Conservation (phyloP, 1,284 basidiomycete species). For the Austropuccinia psidii region DNA sequence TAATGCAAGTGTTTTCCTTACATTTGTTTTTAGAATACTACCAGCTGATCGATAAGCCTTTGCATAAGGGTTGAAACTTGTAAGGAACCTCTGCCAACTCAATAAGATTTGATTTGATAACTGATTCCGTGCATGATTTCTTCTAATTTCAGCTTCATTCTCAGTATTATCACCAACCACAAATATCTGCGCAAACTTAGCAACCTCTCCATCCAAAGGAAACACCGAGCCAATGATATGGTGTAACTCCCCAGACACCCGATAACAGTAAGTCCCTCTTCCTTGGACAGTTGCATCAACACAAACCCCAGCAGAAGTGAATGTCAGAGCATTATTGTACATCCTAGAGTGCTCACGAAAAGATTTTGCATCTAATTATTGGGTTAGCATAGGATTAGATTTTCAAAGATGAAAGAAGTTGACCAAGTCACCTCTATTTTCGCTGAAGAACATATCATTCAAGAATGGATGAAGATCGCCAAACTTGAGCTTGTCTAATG, state of each 20-base stretch:
- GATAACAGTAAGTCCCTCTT: neutral
- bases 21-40: neutral
- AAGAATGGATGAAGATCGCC: too few relatives aligned
- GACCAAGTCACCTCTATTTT: too few relatives aligned
- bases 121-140: neutral
- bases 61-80: neutral
- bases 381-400: neutral
- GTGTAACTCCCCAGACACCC: neutral
- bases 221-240: neutral
- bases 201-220: neutral
- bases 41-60: neutral
- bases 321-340: neutral
- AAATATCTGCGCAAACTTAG: constrained; percentile 6
- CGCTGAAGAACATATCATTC: too few relatives aligned
- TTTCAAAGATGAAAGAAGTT: too few relatives aligned
- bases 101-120: neutral
- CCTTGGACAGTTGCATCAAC: neutral
- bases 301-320: neutral
- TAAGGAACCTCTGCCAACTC: neutral
- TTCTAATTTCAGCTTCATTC: neutral
- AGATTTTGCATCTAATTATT: neutral
- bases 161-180: neutral
- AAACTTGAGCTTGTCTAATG: too few relatives aligned
- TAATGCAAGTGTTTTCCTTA: neutral
- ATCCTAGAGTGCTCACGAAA: neutral